Evolutionary conservation across 2,329 filamentous ascomycete species (phyloP).

Genomic region (Cladophialophora bantiana): DNA sequence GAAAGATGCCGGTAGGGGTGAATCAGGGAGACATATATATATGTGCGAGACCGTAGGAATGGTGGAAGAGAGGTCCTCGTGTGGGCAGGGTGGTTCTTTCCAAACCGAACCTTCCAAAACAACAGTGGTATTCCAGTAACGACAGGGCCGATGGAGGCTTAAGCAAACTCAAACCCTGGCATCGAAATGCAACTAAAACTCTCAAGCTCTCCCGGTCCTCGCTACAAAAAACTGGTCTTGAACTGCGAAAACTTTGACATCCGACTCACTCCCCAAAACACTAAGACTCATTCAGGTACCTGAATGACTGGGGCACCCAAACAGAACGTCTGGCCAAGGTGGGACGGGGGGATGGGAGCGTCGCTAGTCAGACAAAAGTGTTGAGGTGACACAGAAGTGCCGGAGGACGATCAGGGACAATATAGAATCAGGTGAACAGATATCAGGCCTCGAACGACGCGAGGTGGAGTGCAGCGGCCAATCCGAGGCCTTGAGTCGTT

Average conservation of each 20-base stretch:
- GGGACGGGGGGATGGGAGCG: not conserved
- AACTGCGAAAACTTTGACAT: not conserved
- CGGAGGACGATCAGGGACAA: conserved; percentile 20
- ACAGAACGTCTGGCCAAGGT: not conserved
- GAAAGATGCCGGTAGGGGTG: not conserved
- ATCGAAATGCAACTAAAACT: not conserved
- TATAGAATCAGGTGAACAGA: conserved; percentile 6
- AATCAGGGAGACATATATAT: not conserved
- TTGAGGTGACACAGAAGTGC: conserved; percentile 23
- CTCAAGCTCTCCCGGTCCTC: not conserved
- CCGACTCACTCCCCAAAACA: conserved; percentile 4
- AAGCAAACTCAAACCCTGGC: conserved; percentile 1
- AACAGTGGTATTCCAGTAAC: conserved; percentile 17
- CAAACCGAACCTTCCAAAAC: conserved; percentile 15
- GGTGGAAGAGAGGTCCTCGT: not conserved
- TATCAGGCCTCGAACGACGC: conserved; percentile 9
- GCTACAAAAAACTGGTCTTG: not conserved
- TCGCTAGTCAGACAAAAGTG: conserved; percentile 9
- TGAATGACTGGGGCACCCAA: conserved; percentile 2
- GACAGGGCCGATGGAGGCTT: conserved; percentile 17
- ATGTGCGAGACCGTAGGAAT: not conserved
- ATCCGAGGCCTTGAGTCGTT: not conserved
- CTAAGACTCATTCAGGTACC: conserved; percentile 5
- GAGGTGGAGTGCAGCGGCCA: conserved; percentile 4
- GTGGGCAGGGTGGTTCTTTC: conserved; percentile 18